Conservation (phyloP, 2,329 filamentous ascomycete species). For the Colletotrichum higginsianum region DNA sequence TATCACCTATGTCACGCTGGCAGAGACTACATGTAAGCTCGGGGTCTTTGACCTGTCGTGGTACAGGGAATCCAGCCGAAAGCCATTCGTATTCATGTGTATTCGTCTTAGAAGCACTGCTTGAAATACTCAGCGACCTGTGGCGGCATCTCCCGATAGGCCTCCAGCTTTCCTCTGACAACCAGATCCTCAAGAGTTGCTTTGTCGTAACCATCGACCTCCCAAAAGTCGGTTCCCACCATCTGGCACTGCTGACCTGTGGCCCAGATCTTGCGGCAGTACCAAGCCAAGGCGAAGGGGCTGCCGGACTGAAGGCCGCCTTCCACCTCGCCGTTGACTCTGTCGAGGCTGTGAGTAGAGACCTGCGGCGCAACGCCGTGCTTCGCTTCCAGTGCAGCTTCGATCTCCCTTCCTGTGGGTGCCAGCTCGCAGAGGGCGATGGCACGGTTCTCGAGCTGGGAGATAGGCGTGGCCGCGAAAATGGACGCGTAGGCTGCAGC, state of each 20-base stretch:
- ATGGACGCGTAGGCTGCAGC: constrained; percentile 48
- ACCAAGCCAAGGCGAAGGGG: constrained; percentile 46
- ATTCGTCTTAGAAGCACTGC: neutral
- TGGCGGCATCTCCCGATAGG: constrained; percentile 46
- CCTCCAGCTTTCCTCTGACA: constrained; percentile 43
- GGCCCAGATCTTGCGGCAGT: constrained; percentile 49
- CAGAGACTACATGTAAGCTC: too few species aligned
- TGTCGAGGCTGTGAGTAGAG: constrained; percentile 44
- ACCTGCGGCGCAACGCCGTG: constrained; percentile 43
- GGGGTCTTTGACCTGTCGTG: too few species aligned
- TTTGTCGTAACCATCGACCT: constrained; percentile 47
- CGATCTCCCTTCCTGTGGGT: constrained; percentile 47
- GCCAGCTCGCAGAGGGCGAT: constrained; percentile 47
- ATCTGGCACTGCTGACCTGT: constrained; percentile 43
- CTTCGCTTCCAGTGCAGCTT: constrained; percentile 42
- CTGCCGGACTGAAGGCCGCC: constrained; percentile 39
- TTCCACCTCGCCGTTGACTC: constrained; percentile 46
- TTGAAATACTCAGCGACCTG: constrained; percentile 37
- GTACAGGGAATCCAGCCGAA: too few species aligned
- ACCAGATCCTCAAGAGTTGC: constrained; percentile 44
- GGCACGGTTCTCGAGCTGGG: constrained; percentile 43
- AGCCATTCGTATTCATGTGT: neutral
- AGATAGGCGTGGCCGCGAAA: constrained; percentile 46
- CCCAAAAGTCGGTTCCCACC: constrained; percentile 47
- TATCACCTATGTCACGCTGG: too few species aligned